These are phyloP conservation scores for Xerocomellus amylosporus DNA, from an alignment of 768 basidiomycete genomes.

Conservation along the genomic window DNA sequence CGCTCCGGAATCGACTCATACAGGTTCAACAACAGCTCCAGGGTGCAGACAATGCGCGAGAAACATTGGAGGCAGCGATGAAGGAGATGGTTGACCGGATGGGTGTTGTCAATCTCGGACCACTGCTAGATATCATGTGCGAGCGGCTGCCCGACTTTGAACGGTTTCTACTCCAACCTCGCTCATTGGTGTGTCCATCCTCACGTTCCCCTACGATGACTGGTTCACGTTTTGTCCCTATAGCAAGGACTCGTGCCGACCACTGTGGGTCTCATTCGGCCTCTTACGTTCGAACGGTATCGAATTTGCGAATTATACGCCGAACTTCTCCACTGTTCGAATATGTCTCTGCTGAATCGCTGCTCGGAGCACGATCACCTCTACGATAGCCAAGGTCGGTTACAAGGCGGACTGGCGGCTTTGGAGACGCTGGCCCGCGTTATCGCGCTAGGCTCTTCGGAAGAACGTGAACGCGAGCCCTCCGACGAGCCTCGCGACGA, in stretches of 20 bases:
- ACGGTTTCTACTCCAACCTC: constrained; percentile 62
- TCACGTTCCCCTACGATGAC: constrained; percentile 2
- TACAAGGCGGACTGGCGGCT: constrained; percentile 82
- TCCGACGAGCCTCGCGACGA: constrained; percentile 59
- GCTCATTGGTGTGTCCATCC: constrained; percentile 62
- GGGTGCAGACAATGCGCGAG: constrained; percentile 56
- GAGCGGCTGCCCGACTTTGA: constrained; percentile 68
- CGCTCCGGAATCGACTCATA: constrained; percentile 85
- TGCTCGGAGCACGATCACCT: constrained; percentile 58
- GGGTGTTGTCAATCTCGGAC: constrained; percentile 89
- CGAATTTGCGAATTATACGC: constrained; percentile 96
- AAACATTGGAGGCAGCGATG: constrained; percentile 68
- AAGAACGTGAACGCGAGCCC: constrained; percentile 50
- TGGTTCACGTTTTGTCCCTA: constrained; percentile 10
- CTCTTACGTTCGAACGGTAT: constrained; percentile 92
- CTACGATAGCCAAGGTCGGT: constrained; percentile 80
- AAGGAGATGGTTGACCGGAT: constrained; percentile 78
- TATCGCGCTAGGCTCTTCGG: constrained; percentile 61
- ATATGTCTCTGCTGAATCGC: constrained; percentile 95
- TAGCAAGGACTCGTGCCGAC: constrained; percentile 70
- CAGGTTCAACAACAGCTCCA: constrained; percentile 74
- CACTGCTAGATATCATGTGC: constrained; percentile 72
- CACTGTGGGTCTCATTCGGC: constrained; percentile 68
- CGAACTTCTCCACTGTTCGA: constrained; percentile 95
- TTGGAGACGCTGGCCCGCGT: constrained; percentile 87